Evolutionary conservation across 352 stramenopile genomes (phyloP).

Genomic region (Porosira glacialis): DNA sequence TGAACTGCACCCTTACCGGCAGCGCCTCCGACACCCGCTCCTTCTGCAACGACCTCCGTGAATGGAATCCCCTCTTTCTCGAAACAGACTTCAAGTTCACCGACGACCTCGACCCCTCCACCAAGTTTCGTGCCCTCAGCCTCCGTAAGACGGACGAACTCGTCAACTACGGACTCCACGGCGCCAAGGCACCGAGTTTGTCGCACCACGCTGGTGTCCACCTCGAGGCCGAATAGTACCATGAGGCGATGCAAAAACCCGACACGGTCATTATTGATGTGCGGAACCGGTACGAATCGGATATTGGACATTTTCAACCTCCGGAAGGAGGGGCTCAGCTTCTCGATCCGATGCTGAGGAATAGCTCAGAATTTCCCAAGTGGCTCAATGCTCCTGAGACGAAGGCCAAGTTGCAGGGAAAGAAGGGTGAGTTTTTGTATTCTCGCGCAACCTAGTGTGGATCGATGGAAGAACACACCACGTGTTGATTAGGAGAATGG

Average conservation of each 20-base stretch:
- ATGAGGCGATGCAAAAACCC: slow-evolving; percentile 55
- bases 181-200: slow-evolving; percentile 57
- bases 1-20: slow-evolving; percentile 79
- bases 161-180: slow-evolving; percentile 63
- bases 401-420: slow-evolving; percentile 62
- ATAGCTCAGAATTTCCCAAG: slow-evolving; percentile 62
- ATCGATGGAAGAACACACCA: no score
- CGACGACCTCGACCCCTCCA: slow-evolving; percentile 54
- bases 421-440: slow-evolving; percentile 83
- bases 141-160: slow-evolving; percentile 70
- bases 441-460: slow-evolving; percentile 80
- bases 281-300: slow-evolving; percentile 68
- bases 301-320: slow-evolving; percentile 69
- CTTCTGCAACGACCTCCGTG: slow-evolving; percentile 60
- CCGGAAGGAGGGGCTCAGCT: slow-evolving; percentile 63
- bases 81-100: slow-evolving; percentile 82
- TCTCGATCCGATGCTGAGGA: slow-evolving; percentile 76
- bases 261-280: slow-evolving; percentile 78
- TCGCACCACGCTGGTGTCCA: slow-evolving; percentile 57
- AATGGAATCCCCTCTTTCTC: slow-evolving; percentile 62
- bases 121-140: slow-evolving; percentile 55
- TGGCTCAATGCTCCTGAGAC: slow-evolving; percentile 66
- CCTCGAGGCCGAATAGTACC: slow-evolving; percentile 68
- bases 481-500: no score
- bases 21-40: slow-evolving; percentile 39